Conservation (phyloP, 2,329 filamentous ascomycete species). For the Cytospora piceae region DNA sequence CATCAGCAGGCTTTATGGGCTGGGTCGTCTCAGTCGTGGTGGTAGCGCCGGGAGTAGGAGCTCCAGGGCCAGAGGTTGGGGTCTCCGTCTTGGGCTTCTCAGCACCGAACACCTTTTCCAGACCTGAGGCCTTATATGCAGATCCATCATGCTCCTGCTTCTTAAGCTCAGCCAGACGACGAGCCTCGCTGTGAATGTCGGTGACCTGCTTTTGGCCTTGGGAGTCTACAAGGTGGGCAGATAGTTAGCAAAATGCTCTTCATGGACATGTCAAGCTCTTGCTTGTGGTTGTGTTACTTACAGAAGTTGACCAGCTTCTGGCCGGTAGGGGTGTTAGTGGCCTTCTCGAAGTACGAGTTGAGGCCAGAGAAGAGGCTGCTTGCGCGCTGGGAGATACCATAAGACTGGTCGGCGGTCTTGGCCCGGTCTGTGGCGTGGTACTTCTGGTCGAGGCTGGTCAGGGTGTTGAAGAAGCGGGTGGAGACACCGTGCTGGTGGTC, state of each 20-base stretch:
- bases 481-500: slow-evolving; percentile 90
- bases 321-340: slow-evolving; percentile 82
- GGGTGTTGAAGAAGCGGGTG: slow-evolving; percentile 74
- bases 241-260: slow-evolving; percentile 13
- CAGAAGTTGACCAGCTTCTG: slow-evolving; percentile 85
- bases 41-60: slow-evolving; percentile 33
- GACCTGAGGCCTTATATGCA: slow-evolving; percentile 61
- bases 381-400: slow-evolving; percentile 78
- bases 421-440: slow-evolving; percentile 88
- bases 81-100: slow-evolving; percentile 44
- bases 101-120: slow-evolving; percentile 62
- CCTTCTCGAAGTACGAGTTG: slow-evolving; percentile 93
- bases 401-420: slow-evolving; percentile 80
- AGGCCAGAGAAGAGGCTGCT: slow-evolving; percentile 67
- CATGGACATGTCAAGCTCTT: not conserved
- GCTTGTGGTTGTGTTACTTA: slow-evolving; percentile 1
- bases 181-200: slow-evolving; percentile 91
- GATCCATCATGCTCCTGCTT: slow-evolving; percentile 63
- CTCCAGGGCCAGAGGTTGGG: slow-evolving; percentile 27
- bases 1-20: slow-evolving; percentile 28
- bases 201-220: slow-evolving; percentile 85
- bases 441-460: slow-evolving; percentile 79
- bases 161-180: slow-evolving; percentile 87
- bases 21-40: slow-evolving; percentile 30
- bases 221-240: slow-evolving; percentile 53